phyloP scores from a whole-genome alignment of 495 filamentous ascomycete species.

The Annulohypoxylon maeteangense region DNA sequence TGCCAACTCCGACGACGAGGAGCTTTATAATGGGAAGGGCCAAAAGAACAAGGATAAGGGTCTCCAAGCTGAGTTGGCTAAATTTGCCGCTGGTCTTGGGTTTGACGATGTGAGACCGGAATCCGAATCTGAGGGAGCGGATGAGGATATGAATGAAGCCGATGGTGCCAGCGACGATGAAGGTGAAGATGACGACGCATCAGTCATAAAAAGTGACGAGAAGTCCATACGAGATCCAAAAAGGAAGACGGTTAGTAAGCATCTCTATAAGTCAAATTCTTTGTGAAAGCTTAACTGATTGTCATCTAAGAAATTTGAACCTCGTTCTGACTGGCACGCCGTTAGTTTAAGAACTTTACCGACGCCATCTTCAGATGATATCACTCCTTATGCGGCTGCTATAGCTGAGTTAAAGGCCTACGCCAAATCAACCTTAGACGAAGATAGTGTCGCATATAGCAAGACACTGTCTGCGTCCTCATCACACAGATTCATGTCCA shows the following conservation, averaged over 20 bases:
- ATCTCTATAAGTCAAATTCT: constrained; percentile 27
- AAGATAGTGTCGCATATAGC: constrained; percentile 73
- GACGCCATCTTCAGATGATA: constrained; percentile 55
- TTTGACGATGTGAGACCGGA: constrained; percentile 53
- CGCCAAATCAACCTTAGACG: constrained; percentile 76
- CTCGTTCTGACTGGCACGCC: constrained; percentile 88
- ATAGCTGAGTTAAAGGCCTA: constrained; percentile 79
- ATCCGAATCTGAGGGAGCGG: constrained; percentile 42
- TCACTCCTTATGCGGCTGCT: constrained; percentile 63
- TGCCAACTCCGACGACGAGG: constrained; percentile 70
- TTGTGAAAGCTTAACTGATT: constrained; percentile 38
- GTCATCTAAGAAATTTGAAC: constrained; percentile 70
- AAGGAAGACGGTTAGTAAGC: constrained; percentile 58
- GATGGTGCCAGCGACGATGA: constrained; percentile 36
- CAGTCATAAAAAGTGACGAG: constrained; percentile 45
- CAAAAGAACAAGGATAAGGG: constrained; percentile 50
- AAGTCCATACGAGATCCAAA: constrained; percentile 33
- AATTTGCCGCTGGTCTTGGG: constrained; percentile 58
- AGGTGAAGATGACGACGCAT: constrained; percentile 41
- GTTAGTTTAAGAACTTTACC: constrained; percentile 68
- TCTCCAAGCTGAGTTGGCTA: constrained; percentile 55
- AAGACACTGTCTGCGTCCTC: constrained; percentile 69
- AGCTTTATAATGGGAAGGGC: constrained; percentile 51
- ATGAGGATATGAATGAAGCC: constrained; percentile 49
- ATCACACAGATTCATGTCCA: constrained; percentile 91